Base-by-base conservation (phyloP, 2,329 filamentous ascomycete genomes). In the Epichloe sp. region DNA sequence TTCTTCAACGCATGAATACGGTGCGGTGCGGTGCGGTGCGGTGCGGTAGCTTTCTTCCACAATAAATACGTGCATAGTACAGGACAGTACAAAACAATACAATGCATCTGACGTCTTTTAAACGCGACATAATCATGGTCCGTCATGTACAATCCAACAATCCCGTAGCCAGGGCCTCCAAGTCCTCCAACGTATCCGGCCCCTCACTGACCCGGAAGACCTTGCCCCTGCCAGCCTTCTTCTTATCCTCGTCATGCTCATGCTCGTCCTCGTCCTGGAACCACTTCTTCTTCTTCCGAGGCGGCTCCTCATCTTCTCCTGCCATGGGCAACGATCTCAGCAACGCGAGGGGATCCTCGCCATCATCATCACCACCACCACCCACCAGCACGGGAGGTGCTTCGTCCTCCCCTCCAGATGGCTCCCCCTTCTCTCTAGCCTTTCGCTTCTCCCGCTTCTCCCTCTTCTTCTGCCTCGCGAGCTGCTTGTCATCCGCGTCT, bases 401-500 rank as follows among this genome's bases (percentile, higher is more conserved):
- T 4, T 60, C 58, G 14, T 58, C 12, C 55, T 57, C 44, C 60
- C 58, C 56, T 53, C 55, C 50, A 60, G 10, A 19, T 10, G 55
- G 14, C 19, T 26, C 76, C 35, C 35, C 67, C 62, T 80, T 76
- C 57, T 75, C 73, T 59, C 82, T 71, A 43, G 79, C 80, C 71
- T 86, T 91, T 56, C 78, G 73, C 71, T 84, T 88, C 59, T 85
- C 80, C 54, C 77, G 75, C 76, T 88, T 93, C 67, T 86, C 85
- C 59, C 78, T 76, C 64, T 77, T 82, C 77, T 88, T 90, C 65
- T 86, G 78, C 71, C 84, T 88, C 37, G 81, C 88, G 14, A 85
- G 66, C 57, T 80, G 78, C 72, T 95, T 96, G 69, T 98, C 93
- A 55, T 81, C 79, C 37, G 86, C 67, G 71, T 98, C 93, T 19